A percentile compares a stretch with the other conserved stretches of the same genome.
phyloP scores from a whole-genome alignment of 176 grass and related monocot genomes.

The Aegilops speltoides region DNA sequence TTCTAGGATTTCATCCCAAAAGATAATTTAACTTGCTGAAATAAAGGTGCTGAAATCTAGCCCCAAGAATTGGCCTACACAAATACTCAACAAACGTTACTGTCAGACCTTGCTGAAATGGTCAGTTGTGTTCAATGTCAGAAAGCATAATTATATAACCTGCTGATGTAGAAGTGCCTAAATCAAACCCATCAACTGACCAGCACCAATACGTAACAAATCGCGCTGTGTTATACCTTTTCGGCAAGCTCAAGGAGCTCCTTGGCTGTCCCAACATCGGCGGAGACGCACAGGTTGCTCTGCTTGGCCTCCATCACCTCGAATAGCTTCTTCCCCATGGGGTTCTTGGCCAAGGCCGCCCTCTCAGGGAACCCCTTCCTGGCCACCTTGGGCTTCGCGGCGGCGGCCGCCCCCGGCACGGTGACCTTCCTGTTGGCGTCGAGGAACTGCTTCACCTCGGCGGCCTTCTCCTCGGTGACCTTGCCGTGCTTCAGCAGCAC shows the following conservation, averaged over 20 bases:
- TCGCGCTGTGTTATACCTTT: conserved; percentile 34
- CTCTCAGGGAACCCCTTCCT: conserved; percentile 58
- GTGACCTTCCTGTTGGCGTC: conserved; percentile 80
- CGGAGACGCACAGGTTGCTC: conserved; percentile 85
- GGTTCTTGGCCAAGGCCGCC: conserved; percentile 57
- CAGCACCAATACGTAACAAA: neutral
- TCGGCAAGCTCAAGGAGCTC: conserved; percentile 80
- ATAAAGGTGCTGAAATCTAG: neutral
- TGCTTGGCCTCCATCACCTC: conserved; percentile 89
- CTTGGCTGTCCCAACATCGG: conserved; percentile 86
- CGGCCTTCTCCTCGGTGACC: conserved; percentile 66
- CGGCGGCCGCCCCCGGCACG: conserved; percentile 26
- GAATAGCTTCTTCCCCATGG: conserved; percentile 76
- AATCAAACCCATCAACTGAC: neutral
- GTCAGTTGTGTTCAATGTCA: too few relatives aligned
- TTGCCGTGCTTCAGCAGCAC: conserved; percentile 60
- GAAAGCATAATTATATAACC: neutral
- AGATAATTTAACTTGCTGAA: neutral
- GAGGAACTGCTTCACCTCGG: conserved; percentile 76
- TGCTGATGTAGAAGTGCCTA: neutral
- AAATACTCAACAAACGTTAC: neutral
- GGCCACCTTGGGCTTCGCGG: conserved; percentile 3
- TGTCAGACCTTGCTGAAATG: too few relatives aligned
- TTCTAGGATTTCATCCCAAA: neutral
- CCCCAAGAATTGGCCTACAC: neutral